Conservation (phyloP, 1,284 basidiomycete species). For the Sanguinoderma infundibulare region DNA sequence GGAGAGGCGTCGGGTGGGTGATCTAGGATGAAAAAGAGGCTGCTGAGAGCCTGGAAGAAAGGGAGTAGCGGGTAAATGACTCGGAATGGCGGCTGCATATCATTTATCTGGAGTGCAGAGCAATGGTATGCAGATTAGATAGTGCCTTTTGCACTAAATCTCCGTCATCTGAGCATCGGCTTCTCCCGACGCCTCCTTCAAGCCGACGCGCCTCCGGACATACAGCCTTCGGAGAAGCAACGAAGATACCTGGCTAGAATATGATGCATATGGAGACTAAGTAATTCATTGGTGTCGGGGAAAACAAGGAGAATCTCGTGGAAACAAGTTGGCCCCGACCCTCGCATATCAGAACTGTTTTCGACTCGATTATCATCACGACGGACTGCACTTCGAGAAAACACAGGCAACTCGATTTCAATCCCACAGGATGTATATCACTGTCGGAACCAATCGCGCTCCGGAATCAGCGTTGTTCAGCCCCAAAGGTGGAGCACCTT, state of each 20-base stretch:
- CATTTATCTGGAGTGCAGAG: slow-evolving; percentile 5
- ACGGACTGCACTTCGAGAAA: background rate
- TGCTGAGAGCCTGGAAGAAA: background rate
- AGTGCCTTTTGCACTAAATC: slow-evolving; percentile 8
- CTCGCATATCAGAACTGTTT: too few species aligned
- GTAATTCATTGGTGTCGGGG: too few species aligned
- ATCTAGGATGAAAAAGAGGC: background rate
- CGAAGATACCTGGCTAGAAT: too few species aligned
- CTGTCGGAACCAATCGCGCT: too few species aligned
- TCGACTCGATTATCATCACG: too few species aligned
- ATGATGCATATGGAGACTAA: too few species aligned
- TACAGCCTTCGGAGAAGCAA: slow-evolving; percentile 18
- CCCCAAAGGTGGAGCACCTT: slow-evolving; percentile 33
- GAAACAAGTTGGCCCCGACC: too few species aligned
- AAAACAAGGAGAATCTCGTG: too few species aligned
- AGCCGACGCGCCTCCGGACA: background rate
- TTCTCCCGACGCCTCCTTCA: slow-evolving; percentile 5
- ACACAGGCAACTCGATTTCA: too few species aligned
- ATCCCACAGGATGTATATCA: too few species aligned
- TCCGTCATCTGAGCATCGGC: slow-evolving; percentile 9
- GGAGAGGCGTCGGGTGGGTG: background rate
- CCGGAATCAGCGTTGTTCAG: slow-evolving; percentile 10
- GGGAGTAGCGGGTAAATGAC: slow-evolving; percentile 17
- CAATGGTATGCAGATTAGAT: slow-evolving; percentile 21
- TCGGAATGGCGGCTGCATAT: slow-evolving; percentile 22